phyloP scores from a whole-genome alignment of 768 basidiomycete genomes.

The Tulasnella sp. region DNA sequence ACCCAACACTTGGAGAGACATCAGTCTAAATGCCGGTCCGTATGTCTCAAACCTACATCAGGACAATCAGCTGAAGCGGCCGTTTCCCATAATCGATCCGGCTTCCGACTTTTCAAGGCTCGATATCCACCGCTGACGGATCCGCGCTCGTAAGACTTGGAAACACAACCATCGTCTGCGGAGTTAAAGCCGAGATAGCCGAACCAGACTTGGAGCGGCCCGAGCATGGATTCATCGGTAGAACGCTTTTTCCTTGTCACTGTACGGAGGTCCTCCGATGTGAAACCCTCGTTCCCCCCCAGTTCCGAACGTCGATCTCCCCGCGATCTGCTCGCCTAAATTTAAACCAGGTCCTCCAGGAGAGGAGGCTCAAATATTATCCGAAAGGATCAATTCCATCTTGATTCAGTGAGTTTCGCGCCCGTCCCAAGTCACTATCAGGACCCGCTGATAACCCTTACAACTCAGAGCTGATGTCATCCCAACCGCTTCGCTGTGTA shows the following conservation, averaged over 20 bases:
- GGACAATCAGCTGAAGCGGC: neutral
- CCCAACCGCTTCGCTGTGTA: conserved; percentile 65
- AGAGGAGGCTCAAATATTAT: conserved; percentile 90
- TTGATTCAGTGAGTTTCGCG: conserved; percentile 43
- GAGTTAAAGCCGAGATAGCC: conserved; percentile 91
- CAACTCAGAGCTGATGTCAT: conserved; percentile 58
- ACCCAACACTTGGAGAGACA: conserved; percentile 64
- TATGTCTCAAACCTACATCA: neutral
- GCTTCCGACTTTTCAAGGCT: conserved; percentile 49
- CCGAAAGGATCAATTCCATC: conserved; percentile 76
- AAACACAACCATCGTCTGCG: conserved; percentile 91
- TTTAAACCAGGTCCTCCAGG: conserved; percentile 95
- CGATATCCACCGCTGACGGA: conserved; percentile 89
- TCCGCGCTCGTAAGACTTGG: conserved; percentile 89
- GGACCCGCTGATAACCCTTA: neutral
- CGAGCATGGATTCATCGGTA: conserved; percentile 78
- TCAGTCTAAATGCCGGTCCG: conserved; percentile 76
- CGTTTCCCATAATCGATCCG: neutral
- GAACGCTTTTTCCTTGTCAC: neutral
- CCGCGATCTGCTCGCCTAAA: conserved; percentile 85
- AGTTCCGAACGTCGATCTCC: conserved; percentile 95
- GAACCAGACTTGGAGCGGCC: conserved; percentile 79
- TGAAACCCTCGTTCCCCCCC: conserved; percentile 56
- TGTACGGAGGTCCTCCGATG: neutral
- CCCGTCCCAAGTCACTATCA: neutral